Evolutionary conservation across 2,329 filamentous ascomycete genomes (phyloP).

Genomic region (Pseudogymnoascus destructans): DNA sequence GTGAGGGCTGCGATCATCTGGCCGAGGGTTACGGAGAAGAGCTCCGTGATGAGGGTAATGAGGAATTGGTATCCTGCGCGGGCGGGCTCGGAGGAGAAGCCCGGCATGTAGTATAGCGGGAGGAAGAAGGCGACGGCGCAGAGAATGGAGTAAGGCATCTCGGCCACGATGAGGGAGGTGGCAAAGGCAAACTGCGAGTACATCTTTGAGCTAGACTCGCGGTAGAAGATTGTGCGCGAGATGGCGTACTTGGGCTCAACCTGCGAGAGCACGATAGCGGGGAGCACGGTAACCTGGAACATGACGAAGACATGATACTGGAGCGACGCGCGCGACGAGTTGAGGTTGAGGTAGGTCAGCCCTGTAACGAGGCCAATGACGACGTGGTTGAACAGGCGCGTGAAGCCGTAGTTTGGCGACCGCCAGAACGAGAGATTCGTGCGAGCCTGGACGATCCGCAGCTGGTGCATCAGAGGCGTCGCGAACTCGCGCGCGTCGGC

Average conservation of each 20-base stretch:
- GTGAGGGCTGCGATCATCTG: constrained; percentile 50
- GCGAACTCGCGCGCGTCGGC: constrained; percentile 58
- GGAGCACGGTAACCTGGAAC: constrained; percentile 51
- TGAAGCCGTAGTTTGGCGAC: constrained; percentile 41
- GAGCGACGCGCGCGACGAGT: constrained; percentile 36
- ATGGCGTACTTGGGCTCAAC: constrained; percentile 46
- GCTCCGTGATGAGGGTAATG: constrained; percentile 55
- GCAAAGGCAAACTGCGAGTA: constrained; percentile 48
- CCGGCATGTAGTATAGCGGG: constrained; percentile 47
- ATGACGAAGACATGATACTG: constrained; percentile 45
- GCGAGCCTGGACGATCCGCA: constrained; percentile 50
- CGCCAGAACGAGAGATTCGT: constrained; percentile 48
- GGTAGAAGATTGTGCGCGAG: constrained; percentile 41
- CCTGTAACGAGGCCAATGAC: constrained; percentile 44
- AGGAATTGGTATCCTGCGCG: constrained; percentile 46
- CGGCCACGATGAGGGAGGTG: constrained; percentile 36
- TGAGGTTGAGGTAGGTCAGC: constrained; percentile 48
- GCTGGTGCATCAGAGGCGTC: constrained; percentile 49
- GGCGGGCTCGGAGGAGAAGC: constrained; percentile 20
- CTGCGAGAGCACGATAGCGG: constrained; percentile 43
- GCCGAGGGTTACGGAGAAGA: constrained; percentile 69
- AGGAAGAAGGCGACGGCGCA: constrained; percentile 34
- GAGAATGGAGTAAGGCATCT: constrained; percentile 33
- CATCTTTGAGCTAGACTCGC: constrained; percentile 48
- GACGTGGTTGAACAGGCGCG: constrained; percentile 39